Evolutionary conservation across 495 filamentous ascomycete genomes (phyloP), one percentile per base, ranked within the genome.

Genomic region (Aspergillus cristatus): DNA sequence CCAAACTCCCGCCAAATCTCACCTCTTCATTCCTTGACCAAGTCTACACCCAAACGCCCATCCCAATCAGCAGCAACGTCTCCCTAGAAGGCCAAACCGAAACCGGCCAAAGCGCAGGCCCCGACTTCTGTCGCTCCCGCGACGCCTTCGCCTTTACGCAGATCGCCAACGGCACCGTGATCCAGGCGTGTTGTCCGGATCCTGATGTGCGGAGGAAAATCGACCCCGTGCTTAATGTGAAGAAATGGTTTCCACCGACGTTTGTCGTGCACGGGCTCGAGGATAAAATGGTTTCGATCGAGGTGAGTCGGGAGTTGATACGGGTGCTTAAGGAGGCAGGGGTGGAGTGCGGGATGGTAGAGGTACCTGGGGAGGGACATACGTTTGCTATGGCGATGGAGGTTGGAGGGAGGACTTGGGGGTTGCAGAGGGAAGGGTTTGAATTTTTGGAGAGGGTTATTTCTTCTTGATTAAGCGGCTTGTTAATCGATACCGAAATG

Each of bases 81-180:
- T 62, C 60, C 0, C 42, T 64, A 2, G 58, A 64, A 44, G 56
- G 58, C 2, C 54, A 58, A 26, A 38, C 43, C 2, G 51, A 55
- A 35, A 32, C 40, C 0, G 50, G 47, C 0, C 33, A 11, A 8
- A 40, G 45, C 7, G 51, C 49, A 28, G 54, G 49, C 0, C 57
- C 58, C 1, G 40, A 60, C 29, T 59, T 64, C 41, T 42, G 45
- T 3, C 47, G 42, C 13, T 46, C 54, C 1, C 50, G 60, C n/a
- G 56, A 64, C 28, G 55, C 54, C 1, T 62, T 64, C 32, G 55
- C 56, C 3, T 43, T 64, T n/a, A 55, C 51, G 15, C 54, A 58
- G 39, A 60, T 64, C 26, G 50, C 60, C 1, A 46, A 42, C 4
- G 60, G 60, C 4, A 55, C 41, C 5, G 53, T 63, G 0, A 24